These are phyloP conservation scores for Chrysosporium keratinophilum DNA, from an alignment of 2,329 filamentous ascomycete genomes.

Conservation along the genomic window DNA sequence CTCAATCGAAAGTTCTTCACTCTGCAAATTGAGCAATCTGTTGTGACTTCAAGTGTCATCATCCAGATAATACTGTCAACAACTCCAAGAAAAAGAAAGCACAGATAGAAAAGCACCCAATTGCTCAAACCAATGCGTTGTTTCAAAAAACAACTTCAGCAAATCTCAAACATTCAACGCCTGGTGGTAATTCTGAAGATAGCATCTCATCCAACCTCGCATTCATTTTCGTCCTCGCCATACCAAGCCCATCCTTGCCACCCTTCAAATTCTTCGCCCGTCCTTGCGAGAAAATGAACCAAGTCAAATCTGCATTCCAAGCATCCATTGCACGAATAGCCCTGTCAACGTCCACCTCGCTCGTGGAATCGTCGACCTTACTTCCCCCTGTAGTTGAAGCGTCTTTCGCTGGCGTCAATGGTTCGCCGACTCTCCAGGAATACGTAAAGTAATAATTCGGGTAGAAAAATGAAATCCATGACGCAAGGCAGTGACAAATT, in stretches of 20 bases:
- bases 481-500: constrained; percentile 31
- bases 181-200: neutral
- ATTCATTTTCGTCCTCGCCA: constrained; percentile 27
- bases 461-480: constrained; percentile 31
- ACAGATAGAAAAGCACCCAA: no score
- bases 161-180: constrained; percentile 19
- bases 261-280: neutral
- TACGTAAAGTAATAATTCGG: constrained; percentile 26
- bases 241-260: constrained; percentile 15
- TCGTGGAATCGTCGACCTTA: neutral
- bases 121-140: neutral
- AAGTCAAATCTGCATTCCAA: constrained; percentile 35
- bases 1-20: no score
- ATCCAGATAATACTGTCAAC: no score
- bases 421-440: constrained; percentile 8
- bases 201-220: constrained; percentile 16
- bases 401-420: neutral
- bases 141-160: constrained; percentile 21
- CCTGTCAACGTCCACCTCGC: constrained; percentile 24
- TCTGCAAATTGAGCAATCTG: no score
- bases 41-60: no score
- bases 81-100: neutral
- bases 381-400: neutral
- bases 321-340: constrained; percentile 33
- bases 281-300: constrained; percentile 30